Base-by-base conservation (phyloP, 2,329 filamentous ascomycete species). In the Cadophora sp. region DNA sequence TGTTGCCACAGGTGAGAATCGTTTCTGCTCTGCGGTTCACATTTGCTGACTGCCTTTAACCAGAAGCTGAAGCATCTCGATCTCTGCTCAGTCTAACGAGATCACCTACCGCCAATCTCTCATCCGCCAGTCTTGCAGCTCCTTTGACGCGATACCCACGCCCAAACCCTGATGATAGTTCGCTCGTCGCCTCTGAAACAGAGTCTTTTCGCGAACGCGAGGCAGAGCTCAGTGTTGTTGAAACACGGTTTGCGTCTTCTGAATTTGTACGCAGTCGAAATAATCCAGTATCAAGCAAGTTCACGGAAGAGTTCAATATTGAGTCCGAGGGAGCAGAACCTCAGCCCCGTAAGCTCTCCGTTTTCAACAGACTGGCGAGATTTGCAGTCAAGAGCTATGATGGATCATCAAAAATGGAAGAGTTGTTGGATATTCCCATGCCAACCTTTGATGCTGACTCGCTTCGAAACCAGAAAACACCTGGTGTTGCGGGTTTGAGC, bases 281-380 rank as follows among this genome's bases (percentile, higher is more conserved):
- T 41, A 73, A 69, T 20, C 74, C 73, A 8, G 72, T 71, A 22
- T 73, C 72, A 1, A 76, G 74, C 55, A 76, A 73, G 47, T 76
- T 76, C 50, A 70, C 66, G 22, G 76, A 77, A 51, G 74, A 76
- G 47, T 77, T 77, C 59, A 66, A 72, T 24, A 39, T 68, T n/a
- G 66, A 69, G 20, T 39, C 59, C 41, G 58, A 59, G 48, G 51
- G 24, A 22, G n/a, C 59, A 18, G 50, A 45, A 51, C 47, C 22
- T 14, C 56, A 56, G 51, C 51, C 59, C 8, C 67, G 66, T 13
- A 72, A 68, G 20, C 51, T 62, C 13, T 74, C 72, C 13, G 63
- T 61, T 41, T 68, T 73, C 50, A 51, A 65, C 16, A 68, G 45
- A 59, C 45, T 72, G 6, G 64, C 68, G 11, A 73, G 51, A 48